phyloP scores from a whole-genome alignment of 108 stramenopile genomes.

The Cyclostephanos tholiformis region DNA sequence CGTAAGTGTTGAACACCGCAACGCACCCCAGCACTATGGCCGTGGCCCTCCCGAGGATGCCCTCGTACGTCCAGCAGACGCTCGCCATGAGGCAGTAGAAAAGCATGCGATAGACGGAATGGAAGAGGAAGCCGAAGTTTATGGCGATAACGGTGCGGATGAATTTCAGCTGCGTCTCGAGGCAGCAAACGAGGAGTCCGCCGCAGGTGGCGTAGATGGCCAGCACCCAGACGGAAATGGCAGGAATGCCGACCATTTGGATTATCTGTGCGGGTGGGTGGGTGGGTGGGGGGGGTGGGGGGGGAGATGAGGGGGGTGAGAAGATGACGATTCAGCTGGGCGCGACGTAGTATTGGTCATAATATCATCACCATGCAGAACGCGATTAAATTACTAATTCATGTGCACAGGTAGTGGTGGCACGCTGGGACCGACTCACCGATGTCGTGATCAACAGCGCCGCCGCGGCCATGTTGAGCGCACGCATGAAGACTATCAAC shows the following conservation, averaged over 20 bases:
- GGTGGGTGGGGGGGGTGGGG: neutral
- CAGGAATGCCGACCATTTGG: slow-evolving; percentile 54
- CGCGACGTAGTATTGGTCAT: neutral
- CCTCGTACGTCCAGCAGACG: slow-evolving; percentile 66
- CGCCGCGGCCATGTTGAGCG: slow-evolving; percentile 73
- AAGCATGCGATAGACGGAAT: slow-evolving; percentile 75
- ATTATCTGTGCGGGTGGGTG: slow-evolving; percentile 49
- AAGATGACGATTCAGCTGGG: neutral
- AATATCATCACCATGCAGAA: neutral
- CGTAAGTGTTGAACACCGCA: slow-evolving; percentile 82
- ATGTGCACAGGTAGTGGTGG: too few relatives aligned
- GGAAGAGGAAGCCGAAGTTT: slow-evolving; percentile 90
- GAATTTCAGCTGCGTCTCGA: slow-evolving; percentile 90
- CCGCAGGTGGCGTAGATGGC: slow-evolving; percentile 81
- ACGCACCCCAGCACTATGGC: slow-evolving; percentile 54
- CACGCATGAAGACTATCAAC: slow-evolving; percentile 75
- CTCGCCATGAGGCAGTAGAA: slow-evolving; percentile 80
- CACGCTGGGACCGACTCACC: slow-evolving; percentile 49
- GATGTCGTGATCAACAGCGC: slow-evolving; percentile 62
- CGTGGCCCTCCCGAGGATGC: slow-evolving; percentile 61
- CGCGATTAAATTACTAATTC: neutral
- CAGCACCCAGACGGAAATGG: slow-evolving; percentile 64
- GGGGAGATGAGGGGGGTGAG: slow-evolving; percentile 2
- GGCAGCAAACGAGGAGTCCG: slow-evolving; percentile 78
- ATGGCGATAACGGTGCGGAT: slow-evolving; percentile 84